Evolutionary conservation across 1,139 yeast species (phyloP).

Genomic region (Blastobotrys apis): DNA sequence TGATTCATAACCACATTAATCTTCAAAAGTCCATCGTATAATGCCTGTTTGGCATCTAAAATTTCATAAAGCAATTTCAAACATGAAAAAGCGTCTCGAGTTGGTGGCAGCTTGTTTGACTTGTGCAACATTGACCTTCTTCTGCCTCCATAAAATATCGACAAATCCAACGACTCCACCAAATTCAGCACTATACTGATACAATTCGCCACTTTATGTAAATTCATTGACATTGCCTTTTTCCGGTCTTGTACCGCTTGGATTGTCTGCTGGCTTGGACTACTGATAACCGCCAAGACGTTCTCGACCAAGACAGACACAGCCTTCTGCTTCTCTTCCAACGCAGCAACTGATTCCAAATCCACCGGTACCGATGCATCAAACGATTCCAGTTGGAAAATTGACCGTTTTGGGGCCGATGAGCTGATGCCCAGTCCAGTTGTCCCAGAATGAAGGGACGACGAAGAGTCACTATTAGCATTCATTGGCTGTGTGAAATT

Average conservation of each 20-base stretch:
- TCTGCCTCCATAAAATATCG: conserved; percentile 26
- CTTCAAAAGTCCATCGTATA: conserved; percentile 60
- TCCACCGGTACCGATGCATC: conserved; percentile 14
- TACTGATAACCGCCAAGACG: conserved; percentile 1
- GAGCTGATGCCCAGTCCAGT: conserved; percentile 11
- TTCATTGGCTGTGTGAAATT: conserved; percentile 20
- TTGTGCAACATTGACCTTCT: conserved; percentile 13
- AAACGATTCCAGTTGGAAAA: conserved; percentile 14
- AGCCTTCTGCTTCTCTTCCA: conserved; percentile 10
- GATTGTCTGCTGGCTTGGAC: conserved; percentile 8
- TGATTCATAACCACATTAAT: conserved; percentile 54
- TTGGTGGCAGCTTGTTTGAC: conserved; percentile 12
- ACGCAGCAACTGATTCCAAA: conserved; percentile 4
- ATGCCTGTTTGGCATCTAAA: conserved; percentile 65
- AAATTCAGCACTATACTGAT: conserved; percentile 25
- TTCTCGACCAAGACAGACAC: conserved; percentile 7
- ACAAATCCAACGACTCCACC: conserved; percentile 32
- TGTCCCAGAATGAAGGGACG: conserved; percentile 1
- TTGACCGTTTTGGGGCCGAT: conserved; percentile 6
- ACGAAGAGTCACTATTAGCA: conserved; percentile 2
- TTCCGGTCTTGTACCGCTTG: conserved; percentile 23
- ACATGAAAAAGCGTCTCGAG: conserved; percentile 40
- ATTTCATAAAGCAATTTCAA: conserved; percentile 69
- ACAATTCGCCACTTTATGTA: conserved; percentile 19
- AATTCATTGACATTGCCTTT: conserved; percentile 21